These are phyloP conservation scores for Pythium sp. DNA, from an alignment of 352 stramenopile species.

Conservation along the genomic window DNA sequence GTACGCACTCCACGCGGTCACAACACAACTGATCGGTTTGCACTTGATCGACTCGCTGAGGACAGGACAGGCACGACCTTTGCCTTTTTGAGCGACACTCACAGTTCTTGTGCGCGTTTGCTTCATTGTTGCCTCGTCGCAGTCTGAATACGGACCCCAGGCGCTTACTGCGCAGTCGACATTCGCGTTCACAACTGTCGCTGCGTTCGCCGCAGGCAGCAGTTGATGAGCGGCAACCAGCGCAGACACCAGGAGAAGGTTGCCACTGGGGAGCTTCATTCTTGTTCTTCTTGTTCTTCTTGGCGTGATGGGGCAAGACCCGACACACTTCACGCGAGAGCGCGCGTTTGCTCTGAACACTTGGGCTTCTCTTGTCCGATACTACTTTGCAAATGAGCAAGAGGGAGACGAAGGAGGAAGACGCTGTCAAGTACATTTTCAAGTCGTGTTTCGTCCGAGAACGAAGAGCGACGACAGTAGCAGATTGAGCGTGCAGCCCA, in stretches of 20 bases:
- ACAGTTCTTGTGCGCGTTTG: conserved; percentile 31
- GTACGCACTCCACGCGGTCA: conserved; percentile 50
- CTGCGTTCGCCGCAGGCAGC: not conserved
- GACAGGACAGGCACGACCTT: conserved; percentile 24
- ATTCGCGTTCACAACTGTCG: conserved; percentile 22
- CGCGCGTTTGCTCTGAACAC: not conserved
- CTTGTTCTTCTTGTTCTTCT: not conserved
- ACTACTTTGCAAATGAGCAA: conserved; percentile 1
- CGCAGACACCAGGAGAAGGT: not conserved
- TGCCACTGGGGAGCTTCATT: not conserved
- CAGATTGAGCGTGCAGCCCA: not conserved
- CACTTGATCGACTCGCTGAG: conserved; percentile 39
- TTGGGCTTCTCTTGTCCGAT: not conserved
- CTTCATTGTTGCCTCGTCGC: conserved; percentile 40
- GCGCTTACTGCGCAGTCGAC: conserved; percentile 51
- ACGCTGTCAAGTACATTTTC: not conserved
- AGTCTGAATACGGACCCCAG: conserved; percentile 37
- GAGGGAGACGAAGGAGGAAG: not conserved
- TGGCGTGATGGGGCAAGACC: not conserved
- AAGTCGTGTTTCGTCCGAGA: not conserved
- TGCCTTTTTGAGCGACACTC: conserved; percentile 21
- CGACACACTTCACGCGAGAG: not conserved
- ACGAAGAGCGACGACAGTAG: not conserved
- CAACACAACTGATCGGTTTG: conserved; percentile 41
- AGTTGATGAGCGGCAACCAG: not conserved